These are phyloP conservation scores for Ganoderma leucocontextum DNA, from an alignment of 1,284 basidiomycete species.

Conservation along the genomic window DNA sequence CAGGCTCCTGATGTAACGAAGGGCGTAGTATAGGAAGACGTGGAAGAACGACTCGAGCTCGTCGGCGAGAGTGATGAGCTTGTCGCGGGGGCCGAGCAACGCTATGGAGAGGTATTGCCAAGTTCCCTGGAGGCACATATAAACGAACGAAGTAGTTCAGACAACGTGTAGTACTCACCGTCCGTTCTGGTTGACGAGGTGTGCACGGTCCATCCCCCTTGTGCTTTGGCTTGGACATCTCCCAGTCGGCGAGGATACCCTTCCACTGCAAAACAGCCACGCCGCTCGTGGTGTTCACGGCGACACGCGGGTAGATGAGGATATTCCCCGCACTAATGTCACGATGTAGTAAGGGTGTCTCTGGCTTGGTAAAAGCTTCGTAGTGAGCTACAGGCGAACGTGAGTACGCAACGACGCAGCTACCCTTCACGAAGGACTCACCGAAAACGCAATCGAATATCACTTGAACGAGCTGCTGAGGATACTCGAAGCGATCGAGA, in stretches of 20 bases:
- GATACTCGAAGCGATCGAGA: neutral
- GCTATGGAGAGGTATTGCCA: slow-evolving; percentile 24
- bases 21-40: slow-evolving; percentile 23
- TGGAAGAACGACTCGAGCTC: slow-evolving; percentile 28
- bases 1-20: slow-evolving; percentile 18
- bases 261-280: slow-evolving; percentile 10
- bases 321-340: slow-evolving; percentile 18
- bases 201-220: neutral
- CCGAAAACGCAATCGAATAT: slow-evolving; percentile 8
- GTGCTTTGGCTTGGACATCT: slow-evolving; percentile 17
- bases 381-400: neutral
- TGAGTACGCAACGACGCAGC: neutral
- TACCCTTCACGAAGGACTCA: neutral
- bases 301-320: slow-evolving; percentile 7
- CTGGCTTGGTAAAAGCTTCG: neutral
- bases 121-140: slow-evolving; percentile 19
- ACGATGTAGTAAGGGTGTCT: neutral
- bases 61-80: slow-evolving; percentile 15
- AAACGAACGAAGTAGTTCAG: neutral
- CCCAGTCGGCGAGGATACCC: slow-evolving; percentile 28
- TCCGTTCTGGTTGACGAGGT: slow-evolving; percentile 17
- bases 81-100: slow-evolving; percentile 6
- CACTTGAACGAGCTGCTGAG: slow-evolving; percentile 1
- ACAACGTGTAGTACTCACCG: neutral
- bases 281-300: neutral